These are phyloP conservation scores for Backusella parvicylindrica DNA, from an alignment of 192 early-diverging fungal species.

Conservation along the genomic window DNA sequence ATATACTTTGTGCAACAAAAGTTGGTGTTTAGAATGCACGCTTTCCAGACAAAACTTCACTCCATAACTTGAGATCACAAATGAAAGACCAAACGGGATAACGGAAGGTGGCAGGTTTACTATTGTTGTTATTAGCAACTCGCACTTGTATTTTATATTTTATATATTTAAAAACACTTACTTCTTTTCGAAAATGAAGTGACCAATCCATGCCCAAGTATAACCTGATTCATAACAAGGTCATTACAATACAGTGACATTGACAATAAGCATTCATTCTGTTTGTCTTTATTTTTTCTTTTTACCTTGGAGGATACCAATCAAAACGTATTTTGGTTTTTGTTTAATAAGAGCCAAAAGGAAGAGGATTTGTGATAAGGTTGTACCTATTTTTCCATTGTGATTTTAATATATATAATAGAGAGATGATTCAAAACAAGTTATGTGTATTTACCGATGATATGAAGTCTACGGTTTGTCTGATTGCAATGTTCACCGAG, in stretches of 20 bases:
- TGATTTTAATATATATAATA: constrained; percentile 16
- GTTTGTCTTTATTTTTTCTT: not conserved
- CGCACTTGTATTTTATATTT: not conserved
- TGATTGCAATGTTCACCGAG: constrained; percentile 55
- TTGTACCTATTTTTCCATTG: constrained; percentile 1
- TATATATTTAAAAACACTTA: constrained; percentile 14
- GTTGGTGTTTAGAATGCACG: constrained; percentile 42
- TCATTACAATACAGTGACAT: not conserved
- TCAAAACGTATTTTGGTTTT: constrained; percentile 32
- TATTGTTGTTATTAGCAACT: constrained; percentile 15
- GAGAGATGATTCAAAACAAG: constrained; percentile 6
- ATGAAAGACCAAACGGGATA: constrained; percentile 63
- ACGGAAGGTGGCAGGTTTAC: constrained; percentile 70
- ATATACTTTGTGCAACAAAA: not conserved
- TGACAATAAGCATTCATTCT: not conserved
- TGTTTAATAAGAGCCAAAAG: constrained; percentile 16
- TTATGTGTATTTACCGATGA: constrained; percentile 38
- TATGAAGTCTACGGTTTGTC: constrained; percentile 50
- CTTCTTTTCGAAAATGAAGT: constrained; percentile 61
- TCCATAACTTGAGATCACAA: constrained; percentile 55
- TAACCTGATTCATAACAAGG: constrained; percentile 40
- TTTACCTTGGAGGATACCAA: constrained; percentile 37
- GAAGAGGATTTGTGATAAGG: constrained; percentile 18
- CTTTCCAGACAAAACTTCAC: constrained; percentile 38
- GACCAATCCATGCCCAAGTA: constrained; percentile 64